A percentile compares a stretch with the other conserved stretches of the same genome.
These are phyloP conservation scores for Gracilaria caudata DNA, from an alignment of 23 red algal genomes.

Conservation along the genomic window DNA sequence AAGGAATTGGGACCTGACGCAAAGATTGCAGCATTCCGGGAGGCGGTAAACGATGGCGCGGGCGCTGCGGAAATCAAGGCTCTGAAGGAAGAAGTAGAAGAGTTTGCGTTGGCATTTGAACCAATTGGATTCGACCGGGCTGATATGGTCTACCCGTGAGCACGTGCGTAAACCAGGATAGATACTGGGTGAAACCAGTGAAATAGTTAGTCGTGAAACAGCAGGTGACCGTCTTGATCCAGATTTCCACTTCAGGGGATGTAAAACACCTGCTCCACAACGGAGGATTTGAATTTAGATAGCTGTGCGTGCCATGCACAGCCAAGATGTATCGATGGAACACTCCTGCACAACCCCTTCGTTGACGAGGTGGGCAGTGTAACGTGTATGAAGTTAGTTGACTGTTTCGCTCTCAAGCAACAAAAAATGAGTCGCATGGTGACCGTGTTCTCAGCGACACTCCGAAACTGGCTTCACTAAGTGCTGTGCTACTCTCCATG, in stretches of 20 bases:
- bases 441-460: not conserved
- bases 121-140: slow-evolving; percentile 82
- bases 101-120: slow-evolving; percentile 82
- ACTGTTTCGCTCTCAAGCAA: not conserved
- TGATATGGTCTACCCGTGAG: slow-evolving; percentile 76
- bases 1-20: slow-evolving; percentile 51
- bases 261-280: slow-evolving; percentile 23
- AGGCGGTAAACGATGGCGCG: slow-evolving; percentile 58
- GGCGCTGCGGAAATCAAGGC: slow-evolving; percentile 67
- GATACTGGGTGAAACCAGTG: not conserved
- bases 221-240: slow-evolving; percentile 10
- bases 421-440: not conserved
- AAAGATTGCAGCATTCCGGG: slow-evolving; percentile 91
- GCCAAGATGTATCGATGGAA: not conserved
- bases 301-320: not conserved
- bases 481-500: not conserved
- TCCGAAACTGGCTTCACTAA: not conserved
- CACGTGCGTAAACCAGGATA: not conserved
- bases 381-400: not conserved
- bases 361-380: not conserved
- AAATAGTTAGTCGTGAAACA: slow-evolving; percentile 9
- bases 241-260: not conserved
- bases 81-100: slow-evolving; percentile 84
- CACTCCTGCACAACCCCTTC: not conserved
- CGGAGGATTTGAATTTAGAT: slow-evolving; percentile 5